These are phyloP conservation scores for Colletotrichum viniferum DNA, from an alignment of 2,329 filamentous ascomycete species.

Conservation along the genomic window DNA sequence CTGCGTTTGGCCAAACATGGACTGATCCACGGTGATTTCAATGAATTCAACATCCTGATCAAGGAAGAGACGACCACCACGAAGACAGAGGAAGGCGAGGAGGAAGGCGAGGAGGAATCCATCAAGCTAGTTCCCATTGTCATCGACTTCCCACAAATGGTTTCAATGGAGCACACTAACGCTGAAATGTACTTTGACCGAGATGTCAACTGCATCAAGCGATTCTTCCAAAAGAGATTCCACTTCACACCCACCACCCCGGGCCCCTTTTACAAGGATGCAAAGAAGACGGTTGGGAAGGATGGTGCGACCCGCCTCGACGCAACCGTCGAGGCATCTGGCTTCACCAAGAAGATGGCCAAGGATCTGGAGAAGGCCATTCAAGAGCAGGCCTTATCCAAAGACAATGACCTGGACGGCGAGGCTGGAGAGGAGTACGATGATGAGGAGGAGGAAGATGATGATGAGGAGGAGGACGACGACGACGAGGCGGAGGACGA, in stretches of 20 bases:
- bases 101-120: slow-evolving; percentile 44
- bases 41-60: slow-evolving; percentile 98
- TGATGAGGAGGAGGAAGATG: slow-evolving; percentile 23
- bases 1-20: slow-evolving; percentile 83
- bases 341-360: slow-evolving; percentile 95
- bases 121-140: slow-evolving; percentile 76
- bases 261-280: slow-evolving; percentile 86
- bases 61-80: slow-evolving; percentile 66
- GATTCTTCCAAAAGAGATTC: slow-evolving; percentile 89
- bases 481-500: slow-evolving; percentile 32
- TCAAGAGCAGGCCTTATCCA: slow-evolving; percentile 69
- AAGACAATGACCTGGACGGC: slow-evolving; percentile 39
- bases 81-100: slow-evolving; percentile 43
- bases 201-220: slow-evolving; percentile 93
- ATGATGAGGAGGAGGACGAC: slow-evolving; percentile 17
- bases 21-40: slow-evolving; percentile 97
- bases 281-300: slow-evolving; percentile 73
- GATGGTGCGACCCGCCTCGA: slow-evolving; percentile 76
- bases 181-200: slow-evolving; percentile 98
- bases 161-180: slow-evolving; percentile 91
- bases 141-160: slow-evolving; percentile 98
- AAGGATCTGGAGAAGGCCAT: slow-evolving; percentile 94
- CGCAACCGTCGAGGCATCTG: slow-evolving; percentile 87
- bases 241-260: slow-evolving; percentile 82
- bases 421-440: slow-evolving; percentile 35